Evolutionary conservation across 2,329 filamentous ascomycete species (phyloP).

Genomic region (Paecilomyces formosus): DNA sequence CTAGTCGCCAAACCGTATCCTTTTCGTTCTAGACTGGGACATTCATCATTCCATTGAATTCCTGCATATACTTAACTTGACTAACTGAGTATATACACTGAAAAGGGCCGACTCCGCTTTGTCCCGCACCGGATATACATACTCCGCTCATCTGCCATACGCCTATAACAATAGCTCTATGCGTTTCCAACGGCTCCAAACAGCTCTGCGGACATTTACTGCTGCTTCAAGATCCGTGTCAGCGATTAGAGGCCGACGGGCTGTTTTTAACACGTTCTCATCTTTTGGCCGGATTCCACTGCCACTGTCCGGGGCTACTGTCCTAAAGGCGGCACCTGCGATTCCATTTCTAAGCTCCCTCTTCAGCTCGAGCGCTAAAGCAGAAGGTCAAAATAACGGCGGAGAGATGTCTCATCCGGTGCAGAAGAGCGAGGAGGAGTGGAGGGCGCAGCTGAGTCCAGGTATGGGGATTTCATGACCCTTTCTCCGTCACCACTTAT

Average conservation of each 20-base stretch:
- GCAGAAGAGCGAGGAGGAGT: slow-evolving; percentile 73
- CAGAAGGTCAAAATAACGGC: slow-evolving; percentile 23
- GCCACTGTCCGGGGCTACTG: slow-evolving; percentile 25
- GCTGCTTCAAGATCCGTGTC: slow-evolving; percentile 3
- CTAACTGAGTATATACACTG: neutral
- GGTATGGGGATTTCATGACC: slow-evolving; percentile 37
- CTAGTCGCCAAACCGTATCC: neutral
- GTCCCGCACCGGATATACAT: neutral
- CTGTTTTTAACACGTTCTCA: slow-evolving; percentile 1
- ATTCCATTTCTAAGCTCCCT: slow-evolving; percentile 73
- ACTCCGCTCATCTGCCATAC: neutral
- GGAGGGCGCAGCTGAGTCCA: slow-evolving; percentile 74
- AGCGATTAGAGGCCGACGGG: neutral
- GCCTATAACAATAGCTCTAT: slow-evolving; percentile 11
- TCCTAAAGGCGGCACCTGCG: slow-evolving; percentile 60
- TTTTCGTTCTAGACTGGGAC: neutral
- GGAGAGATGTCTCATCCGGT: slow-evolving; percentile 59
- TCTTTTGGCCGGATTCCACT: slow-evolving; percentile 9
- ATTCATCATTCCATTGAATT: neutral
- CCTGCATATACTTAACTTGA: neutral
- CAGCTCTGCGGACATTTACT: slow-evolving; percentile 12
- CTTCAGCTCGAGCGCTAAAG: slow-evolving; percentile 56
- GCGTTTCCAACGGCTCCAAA: slow-evolving; percentile 14
- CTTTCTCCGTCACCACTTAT: neutral
- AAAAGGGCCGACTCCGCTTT: neutral